Evolutionary conservation across 768 basidiomycete genomes (phyloP).

Genomic region (Termitomyces heimii): DNA sequence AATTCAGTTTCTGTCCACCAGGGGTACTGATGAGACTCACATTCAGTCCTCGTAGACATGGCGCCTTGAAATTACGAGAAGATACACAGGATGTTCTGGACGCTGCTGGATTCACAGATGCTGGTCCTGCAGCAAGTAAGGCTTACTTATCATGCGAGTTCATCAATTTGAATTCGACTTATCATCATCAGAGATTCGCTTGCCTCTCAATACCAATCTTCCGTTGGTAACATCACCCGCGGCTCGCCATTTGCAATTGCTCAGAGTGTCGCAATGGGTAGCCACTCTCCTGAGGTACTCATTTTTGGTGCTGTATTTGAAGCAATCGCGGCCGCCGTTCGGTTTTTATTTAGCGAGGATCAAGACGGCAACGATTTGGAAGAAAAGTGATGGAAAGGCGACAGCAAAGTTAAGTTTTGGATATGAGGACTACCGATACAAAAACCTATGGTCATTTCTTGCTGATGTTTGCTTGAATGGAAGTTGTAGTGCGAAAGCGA

Average conservation of each 20-base stretch:
- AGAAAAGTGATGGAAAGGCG: not conserved
- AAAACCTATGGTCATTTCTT: not conserved
- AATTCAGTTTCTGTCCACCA: not conserved
- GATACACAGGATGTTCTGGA: not conserved
- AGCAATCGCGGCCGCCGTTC: not conserved
- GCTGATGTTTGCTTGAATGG: not conserved
- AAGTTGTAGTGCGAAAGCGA: not conserved
- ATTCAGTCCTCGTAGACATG: not conserved
- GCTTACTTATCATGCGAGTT: not conserved
- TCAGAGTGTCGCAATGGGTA: not conserved
- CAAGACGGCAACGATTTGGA: not conserved
- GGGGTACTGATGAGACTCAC: not conserved
- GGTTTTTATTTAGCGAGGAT: not conserved
- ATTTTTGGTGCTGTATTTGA: not conserved
- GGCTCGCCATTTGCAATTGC: not conserved
- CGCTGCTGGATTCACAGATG: not conserved
- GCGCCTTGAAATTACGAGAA: not conserved
- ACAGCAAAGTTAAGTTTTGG: not conserved
- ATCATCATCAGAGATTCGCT: not conserved
- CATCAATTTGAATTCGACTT: not conserved
- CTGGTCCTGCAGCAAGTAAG: not conserved
- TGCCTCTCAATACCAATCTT: not conserved
- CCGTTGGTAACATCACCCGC: not conserved
- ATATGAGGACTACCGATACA: not conserved
- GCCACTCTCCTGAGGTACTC: not conserved